Base-by-base conservation (phyloP, 2,329 filamentous ascomycete genomes). In the Fusarium sp. region DNA sequence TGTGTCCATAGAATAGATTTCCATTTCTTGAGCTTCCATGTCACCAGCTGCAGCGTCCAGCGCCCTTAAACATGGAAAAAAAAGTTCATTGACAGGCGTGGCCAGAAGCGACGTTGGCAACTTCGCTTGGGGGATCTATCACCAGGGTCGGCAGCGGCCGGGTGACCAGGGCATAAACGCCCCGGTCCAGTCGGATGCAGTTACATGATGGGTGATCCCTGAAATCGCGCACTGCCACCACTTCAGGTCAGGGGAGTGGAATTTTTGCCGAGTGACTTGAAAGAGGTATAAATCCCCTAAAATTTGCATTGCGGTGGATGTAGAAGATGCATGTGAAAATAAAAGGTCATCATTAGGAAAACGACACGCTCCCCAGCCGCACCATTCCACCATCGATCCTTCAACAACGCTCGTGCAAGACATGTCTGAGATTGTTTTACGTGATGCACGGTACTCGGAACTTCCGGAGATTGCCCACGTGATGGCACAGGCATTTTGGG, bases 401-500 rank as follows among this genome's bases (percentile, higher is more conserved):
- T 11, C 48, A 32, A 52, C 48, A n/a, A 30, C 48, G 4, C 16
- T 23, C 37, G 20, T 41, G 16, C 60, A 60, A 54, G 48, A 41
- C 16, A 77, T 77, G 75, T 54, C 70, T 50, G 64, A 63, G 0
- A 34, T 76, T 3, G n/a, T 43, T 3, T n/a, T 77, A 6, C 75
- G 75, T 5, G 50, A 75, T 59, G 75, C 67, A 2, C 32, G 34
- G 5, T 77, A 73, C 37, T 76, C 71, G 23, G 80, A 82, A 32
- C 76, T 82, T 2, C 73, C 76, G 0, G 75, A 72, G 39, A 77
- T 83, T 56, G 79, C 81, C 11, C 73, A 77, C 71, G 67, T 81
- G 11, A 68, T 80, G 63, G 77, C 82, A 6, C 69, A 70, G 18
- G 81, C 82, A 0, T 84, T 84, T 62, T 77, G 77, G 73, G 75